Percentiles rank a stretch among this genome's conserved stretches.
These are phyloP conservation scores for Sesbania bispinosa DNA, from an alignment of 306 rosid species.

Conservation along the genomic window DNA sequence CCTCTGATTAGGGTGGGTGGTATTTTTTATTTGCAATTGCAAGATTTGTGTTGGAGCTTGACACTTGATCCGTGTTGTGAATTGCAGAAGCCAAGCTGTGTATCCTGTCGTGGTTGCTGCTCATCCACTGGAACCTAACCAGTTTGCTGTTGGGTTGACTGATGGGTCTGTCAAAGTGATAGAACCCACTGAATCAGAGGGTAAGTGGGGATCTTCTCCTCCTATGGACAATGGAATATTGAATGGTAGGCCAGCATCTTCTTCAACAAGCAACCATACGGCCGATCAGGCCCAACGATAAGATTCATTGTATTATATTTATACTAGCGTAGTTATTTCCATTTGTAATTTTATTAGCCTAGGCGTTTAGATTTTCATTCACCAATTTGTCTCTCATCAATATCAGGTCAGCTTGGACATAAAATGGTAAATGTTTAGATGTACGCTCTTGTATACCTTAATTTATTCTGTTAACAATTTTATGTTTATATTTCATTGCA, in stretches of 20 bases:
- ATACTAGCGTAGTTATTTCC: constrained; percentile 25
- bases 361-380: constrained; percentile 36
- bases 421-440: constrained; percentile 27
- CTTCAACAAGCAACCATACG: constrained; percentile 67
- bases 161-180: constrained; percentile 84
- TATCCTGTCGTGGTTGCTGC: constrained; percentile 70
- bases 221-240: constrained; percentile 59
- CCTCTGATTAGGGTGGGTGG: not conserved
- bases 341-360: constrained; percentile 38
- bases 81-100: constrained; percentile 58
- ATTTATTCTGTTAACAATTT: constrained; percentile 47
- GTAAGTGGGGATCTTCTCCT: constrained; percentile 68
- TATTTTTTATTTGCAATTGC: not conserved
- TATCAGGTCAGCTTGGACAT: constrained; percentile 39
- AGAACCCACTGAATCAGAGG: constrained; percentile 69
- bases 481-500: constrained; percentile 34
- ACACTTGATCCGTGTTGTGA: constrained; percentile 1
- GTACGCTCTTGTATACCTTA: constrained; percentile 30
- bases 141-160: constrained; percentile 69
- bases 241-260: constrained; percentile 56
- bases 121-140: constrained; percentile 72
- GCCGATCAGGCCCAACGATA: constrained; percentile 64
- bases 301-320: constrained; percentile 32
- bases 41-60: not conserved
- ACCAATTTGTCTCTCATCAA: constrained; percentile 36